Conservation (phyloP, 2,329 filamentous ascomycete species). For the Sordariomycetes sp. region DNA sequence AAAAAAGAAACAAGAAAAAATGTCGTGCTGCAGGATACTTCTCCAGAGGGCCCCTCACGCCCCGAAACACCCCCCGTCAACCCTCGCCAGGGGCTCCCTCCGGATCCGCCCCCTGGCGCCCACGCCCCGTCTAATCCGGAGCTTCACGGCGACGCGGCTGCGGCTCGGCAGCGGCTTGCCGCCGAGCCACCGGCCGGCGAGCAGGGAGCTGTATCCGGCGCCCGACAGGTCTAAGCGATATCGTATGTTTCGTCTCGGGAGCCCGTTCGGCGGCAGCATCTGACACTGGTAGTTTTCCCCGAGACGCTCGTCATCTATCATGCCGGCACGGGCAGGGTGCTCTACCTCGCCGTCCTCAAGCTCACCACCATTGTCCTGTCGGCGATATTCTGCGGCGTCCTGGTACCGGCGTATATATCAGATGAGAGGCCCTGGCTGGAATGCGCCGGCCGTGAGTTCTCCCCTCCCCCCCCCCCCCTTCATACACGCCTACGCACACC, state of each 20-base stretch:
- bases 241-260: background rate
- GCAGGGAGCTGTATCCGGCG: background rate
- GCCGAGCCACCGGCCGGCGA: background rate
- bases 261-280: background rate
- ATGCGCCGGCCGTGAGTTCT: conserved; percentile 22
- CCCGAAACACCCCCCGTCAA: background rate
- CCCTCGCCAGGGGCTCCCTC: background rate
- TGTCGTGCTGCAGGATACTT: conserved; percentile 1
- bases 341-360: conserved; percentile 58
- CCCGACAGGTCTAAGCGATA: conserved; percentile 2
- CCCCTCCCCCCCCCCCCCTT: background rate
- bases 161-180: background rate
- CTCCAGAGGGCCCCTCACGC: background rate
- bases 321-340: conserved; percentile 52
- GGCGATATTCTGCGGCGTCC: conserved; percentile 49
- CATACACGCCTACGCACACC: background rate
- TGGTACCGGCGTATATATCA: conserved; percentile 44
- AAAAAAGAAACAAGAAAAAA: no score
- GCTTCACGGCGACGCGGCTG: background rate
- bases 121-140: background rate
- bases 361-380: conserved; percentile 59
- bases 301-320: conserved; percentile 60
- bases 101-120: background rate
- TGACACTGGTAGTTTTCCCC: conserved; percentile 28
- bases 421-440: conserved; percentile 20